Base-by-base conservation (phyloP, 2,329 filamentous ascomycete species). In the Coniochaeta sp. region DNA sequence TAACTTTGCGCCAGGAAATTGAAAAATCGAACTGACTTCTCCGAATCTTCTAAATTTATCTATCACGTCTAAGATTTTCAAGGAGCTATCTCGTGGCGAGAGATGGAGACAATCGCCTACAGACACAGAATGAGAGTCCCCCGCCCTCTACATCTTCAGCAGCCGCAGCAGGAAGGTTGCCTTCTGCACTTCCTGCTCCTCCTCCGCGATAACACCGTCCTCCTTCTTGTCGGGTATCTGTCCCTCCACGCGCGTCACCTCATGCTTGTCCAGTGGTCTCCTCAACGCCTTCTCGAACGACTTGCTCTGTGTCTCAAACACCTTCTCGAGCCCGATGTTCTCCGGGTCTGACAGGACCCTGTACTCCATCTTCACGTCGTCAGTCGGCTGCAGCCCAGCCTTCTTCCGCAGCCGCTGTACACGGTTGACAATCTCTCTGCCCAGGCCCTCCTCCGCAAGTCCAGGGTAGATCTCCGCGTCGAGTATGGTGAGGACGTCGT, bases 341-440 rank as follows among this genome's bases (percentile, higher is more conserved):
- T 95, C 89, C 0, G 90, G 89, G 70, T 96, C 92, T 8, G 85
- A 82, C 57, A 96, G 76, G 6, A 98, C 86, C 61, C 81, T 82
- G 77, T 96, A 98, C 73, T 96, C 90, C 90, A 99, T 96, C 77
- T 89, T 90, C 64, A 99, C 88, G 70, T 98, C 95, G 70, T 99
- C 95, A 0, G 93, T 98, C 1, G 92, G 87, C 64, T 93, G 86
- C 58, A 99, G 80, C 0, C 91, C 91, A 8, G 93, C 93, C 79
- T 95, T 95, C 84, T 99, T 99, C 65, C 95, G 87, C 64, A 98
- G 80, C 66, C 90, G 85, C 77, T 99, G 95, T 24, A 99, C 89
- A 44, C 93, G 88, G 73, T 96, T 90, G 78, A 99, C 89, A 65
- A 99, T 89, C 75, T 98, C 95, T 68, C 95, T 84, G 1, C 90